Evolutionary conservation across 257 asterid genomes (phyloP).

Genomic region (Scutellaria baicalensis): DNA sequence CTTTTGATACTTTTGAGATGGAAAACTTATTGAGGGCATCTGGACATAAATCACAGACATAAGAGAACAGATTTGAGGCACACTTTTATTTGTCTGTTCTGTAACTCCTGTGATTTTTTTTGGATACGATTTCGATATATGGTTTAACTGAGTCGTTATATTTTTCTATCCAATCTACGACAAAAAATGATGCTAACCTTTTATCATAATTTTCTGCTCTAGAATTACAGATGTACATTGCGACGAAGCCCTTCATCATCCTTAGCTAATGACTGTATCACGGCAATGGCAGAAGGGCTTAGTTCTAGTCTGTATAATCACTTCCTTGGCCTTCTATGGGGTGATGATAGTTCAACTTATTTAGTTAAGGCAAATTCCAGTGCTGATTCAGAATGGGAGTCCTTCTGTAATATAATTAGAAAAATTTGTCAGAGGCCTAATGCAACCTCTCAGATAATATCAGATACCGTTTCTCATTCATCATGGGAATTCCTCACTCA

Average conservation of each 20-base stretch:
- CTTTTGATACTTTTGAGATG: not conserved
- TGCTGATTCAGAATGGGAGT: constrained; percentile 82
- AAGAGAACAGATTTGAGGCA: not conserved
- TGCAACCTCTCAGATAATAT: constrained; percentile 19
- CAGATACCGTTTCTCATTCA: constrained; percentile 44
- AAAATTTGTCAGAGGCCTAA: constrained; percentile 37
- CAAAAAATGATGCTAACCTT: constrained; percentile 14
- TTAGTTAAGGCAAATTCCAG: constrained; percentile 33
- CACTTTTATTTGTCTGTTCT: no score
- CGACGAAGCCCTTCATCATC: constrained; percentile 81
- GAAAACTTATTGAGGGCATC: not conserved
- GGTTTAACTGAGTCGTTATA: not conserved
- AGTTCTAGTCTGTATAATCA: constrained; percentile 50
- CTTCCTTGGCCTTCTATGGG: constrained; percentile 76
- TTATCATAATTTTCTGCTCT: constrained; percentile 12
- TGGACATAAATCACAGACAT: constrained; percentile 1
- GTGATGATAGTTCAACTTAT: constrained; percentile 47
- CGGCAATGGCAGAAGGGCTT: constrained; percentile 86
- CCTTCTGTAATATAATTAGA: constrained; percentile 52
- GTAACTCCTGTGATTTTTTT: not conserved
- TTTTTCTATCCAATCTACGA: constrained; percentile 7
- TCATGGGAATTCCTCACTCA: constrained; percentile 84
- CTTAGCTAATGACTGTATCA: constrained; percentile 73
- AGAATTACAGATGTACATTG: constrained; percentile 77
- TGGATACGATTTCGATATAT: not conserved